Evolutionary conservation across 2,329 filamentous ascomycete genomes (phyloP).

Genomic region (Shiraia sp.): DNA sequence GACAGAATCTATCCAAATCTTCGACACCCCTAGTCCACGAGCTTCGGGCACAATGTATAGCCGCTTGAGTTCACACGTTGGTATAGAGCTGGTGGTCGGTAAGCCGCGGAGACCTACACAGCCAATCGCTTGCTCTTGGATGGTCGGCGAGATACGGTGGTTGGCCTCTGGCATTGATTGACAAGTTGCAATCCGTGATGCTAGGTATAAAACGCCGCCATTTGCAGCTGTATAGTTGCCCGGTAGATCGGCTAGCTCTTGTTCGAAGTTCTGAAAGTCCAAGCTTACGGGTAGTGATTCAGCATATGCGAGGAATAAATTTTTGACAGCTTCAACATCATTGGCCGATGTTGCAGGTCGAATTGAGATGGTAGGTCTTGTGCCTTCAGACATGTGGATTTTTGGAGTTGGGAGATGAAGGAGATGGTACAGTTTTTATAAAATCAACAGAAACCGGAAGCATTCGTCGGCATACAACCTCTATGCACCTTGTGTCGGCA

Average conservation of each 20-base stretch:
- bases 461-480: constrained; percentile 1
- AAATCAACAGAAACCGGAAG: neutral
- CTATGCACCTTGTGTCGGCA: too few species aligned
- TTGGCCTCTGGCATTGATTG: too few species aligned
- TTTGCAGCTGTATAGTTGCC: constrained; percentile 56
- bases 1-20: constrained; percentile 50
- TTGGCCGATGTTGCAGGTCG: constrained; percentile 43
- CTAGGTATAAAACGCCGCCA: constrained; percentile 56
- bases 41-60: constrained; percentile 56
- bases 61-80: constrained; percentile 60
- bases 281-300: constrained; percentile 57
- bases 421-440: neutral
- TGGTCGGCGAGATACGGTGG: neutral
- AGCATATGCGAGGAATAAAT: constrained; percentile 47
- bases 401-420: neutral
- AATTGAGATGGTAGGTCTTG: constrained; percentile 8
- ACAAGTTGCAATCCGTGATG: too few species aligned
- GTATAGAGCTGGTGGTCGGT: constrained; percentile 4
- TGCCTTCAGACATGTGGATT: neutral
- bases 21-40: constrained; percentile 56
- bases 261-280: constrained; percentile 59
- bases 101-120: constrained; percentile 56
- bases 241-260: constrained; percentile 58
- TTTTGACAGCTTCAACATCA: constrained; percentile 45
- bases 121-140: constrained; percentile 43